phyloP scores from a whole-genome alignment of 2,329 filamentous ascomycete species.

The Trichophyton benhamiae region DNA sequence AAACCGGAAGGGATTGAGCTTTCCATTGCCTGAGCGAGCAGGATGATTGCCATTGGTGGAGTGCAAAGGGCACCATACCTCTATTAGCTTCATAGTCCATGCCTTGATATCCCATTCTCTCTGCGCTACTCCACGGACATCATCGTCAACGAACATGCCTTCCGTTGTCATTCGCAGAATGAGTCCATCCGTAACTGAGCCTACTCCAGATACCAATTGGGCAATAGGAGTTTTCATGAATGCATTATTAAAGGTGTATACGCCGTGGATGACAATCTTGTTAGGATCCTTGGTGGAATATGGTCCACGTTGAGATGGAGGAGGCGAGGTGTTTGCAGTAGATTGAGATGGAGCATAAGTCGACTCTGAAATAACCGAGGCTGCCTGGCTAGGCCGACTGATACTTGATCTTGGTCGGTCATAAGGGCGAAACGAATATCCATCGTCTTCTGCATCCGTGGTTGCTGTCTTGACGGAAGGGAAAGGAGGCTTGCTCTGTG shows the following conservation, averaged over 20 bases:
- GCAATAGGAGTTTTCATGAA: conserved; percentile 83
- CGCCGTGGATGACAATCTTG: conserved; percentile 90
- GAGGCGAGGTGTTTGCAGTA: conserved; percentile 71
- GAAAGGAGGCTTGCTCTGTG: conserved; percentile 7
- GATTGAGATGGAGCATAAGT: conserved; percentile 78
- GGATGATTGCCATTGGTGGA: conserved; percentile 33
- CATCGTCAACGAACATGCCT: conserved; percentile 93
- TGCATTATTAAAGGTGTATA: conserved; percentile 84
- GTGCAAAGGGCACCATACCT: conserved; percentile 67
- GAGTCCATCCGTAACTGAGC: conserved; percentile 78
- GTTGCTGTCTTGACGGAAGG: conserved; percentile 28
- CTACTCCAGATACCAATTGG: conserved; percentile 73
- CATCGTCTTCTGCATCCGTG: conserved; percentile 47
- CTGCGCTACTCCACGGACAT: conserved; percentile 79
- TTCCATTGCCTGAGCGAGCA: conserved; percentile 16
- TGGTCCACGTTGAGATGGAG: conserved; percentile 61
- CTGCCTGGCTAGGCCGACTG: conserved; percentile 37
- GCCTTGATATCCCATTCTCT: conserved; percentile 98
- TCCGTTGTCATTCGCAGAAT: conserved; percentile 87
- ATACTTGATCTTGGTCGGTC: conserved; percentile 51
- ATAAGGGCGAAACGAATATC: conserved; percentile 65
- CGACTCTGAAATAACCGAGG: conserved; percentile 66
- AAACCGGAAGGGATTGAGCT: conserved; percentile 28
- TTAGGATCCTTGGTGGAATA: conserved; percentile 84
- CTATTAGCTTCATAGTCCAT: conserved; percentile 87